Evolutionary conservation across 192 early-diverging fungal species (phyloP).

Genomic region (Lobosporangium transversale): DNA sequence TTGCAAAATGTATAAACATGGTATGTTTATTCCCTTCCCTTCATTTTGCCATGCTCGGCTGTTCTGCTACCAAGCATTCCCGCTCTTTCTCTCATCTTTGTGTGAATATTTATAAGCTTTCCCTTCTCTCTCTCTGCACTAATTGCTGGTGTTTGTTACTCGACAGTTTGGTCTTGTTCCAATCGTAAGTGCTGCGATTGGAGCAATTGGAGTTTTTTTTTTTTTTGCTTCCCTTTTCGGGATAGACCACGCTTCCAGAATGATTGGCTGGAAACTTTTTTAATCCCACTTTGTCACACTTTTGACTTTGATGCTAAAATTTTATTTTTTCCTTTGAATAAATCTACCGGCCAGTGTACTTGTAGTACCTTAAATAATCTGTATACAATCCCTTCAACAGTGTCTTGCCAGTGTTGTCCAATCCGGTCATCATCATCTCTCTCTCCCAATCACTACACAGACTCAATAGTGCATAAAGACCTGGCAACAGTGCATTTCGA

Average conservation of each 20-base stretch:
- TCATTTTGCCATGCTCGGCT: too few species aligned
- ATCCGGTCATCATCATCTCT: slow-evolving; percentile 69
- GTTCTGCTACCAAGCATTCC: slow-evolving; percentile 2
- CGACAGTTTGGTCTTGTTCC: too few species aligned
- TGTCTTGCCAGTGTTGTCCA: slow-evolving; percentile 64
- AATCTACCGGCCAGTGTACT: slow-evolving; percentile 65
- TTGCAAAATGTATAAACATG: too few species aligned
- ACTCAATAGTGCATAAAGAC: slow-evolving; percentile 70
- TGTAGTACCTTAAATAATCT: slow-evolving; percentile 61
- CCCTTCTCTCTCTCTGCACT: too few species aligned
- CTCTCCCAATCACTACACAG: slow-evolving; percentile 73
- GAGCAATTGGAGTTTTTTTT: slow-evolving; percentile 14
- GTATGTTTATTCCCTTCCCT: too few species aligned
- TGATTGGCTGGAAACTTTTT: too few species aligned
- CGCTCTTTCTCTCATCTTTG: neutral
- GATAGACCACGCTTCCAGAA: too few species aligned
- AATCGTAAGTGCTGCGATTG: slow-evolving; percentile 10
- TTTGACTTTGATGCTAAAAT: too few species aligned
- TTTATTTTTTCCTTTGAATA: neutral
- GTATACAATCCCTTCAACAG: slow-evolving; percentile 62
- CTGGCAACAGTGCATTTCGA: slow-evolving; percentile 60
- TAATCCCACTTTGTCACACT: too few species aligned
- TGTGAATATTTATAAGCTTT: too few species aligned
- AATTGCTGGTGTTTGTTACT: too few species aligned
- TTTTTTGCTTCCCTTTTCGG: neutral